Percentiles rank a stretch among this genome's conserved stretches.
Evolutionary conservation across 2,329 filamentous ascomycete species (phyloP).

Genomic region (Hypoxylon sp.): DNA sequence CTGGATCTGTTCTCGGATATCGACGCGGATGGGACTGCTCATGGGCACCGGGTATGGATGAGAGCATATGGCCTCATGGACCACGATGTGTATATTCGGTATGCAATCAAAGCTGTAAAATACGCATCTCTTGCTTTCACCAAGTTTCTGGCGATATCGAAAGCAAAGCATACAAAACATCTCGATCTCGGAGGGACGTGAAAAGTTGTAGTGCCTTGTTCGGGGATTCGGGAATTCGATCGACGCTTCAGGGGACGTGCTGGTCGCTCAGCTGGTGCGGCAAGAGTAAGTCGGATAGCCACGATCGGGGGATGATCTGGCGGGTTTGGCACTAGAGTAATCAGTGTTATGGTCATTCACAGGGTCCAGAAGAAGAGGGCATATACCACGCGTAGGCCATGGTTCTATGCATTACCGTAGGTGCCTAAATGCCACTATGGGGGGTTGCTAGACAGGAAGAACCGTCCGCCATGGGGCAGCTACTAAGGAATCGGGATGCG

Average conservation of each 20-base stretch:
- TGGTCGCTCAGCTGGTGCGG: too few relatives aligned
- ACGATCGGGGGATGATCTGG: too few relatives aligned
- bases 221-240: background rate
- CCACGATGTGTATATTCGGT: slow-evolving; percentile 5
- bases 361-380: too few relatives aligned
- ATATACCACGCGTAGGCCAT: too few relatives aligned
- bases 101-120: slow-evolving; percentile 21
- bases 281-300: too few relatives aligned
- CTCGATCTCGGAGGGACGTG: background rate
- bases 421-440: too few relatives aligned
- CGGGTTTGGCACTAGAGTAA: too few relatives aligned
- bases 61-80: background rate
- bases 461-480: too few relatives aligned
- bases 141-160: background rate
- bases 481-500: too few relatives aligned
- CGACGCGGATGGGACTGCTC: background rate
- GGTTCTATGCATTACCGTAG: too few relatives aligned
- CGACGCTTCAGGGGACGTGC: background rate
- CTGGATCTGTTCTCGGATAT: background rate
- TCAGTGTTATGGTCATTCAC: too few relatives aligned
- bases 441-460: too few relatives aligned
- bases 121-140: background rate
- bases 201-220: background rate
- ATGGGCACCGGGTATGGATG: background rate
- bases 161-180: background rate